phyloP scores from a whole-genome alignment of 1,284 basidiomycete species.

The Pseudomicrostroma phylloplanum region DNA sequence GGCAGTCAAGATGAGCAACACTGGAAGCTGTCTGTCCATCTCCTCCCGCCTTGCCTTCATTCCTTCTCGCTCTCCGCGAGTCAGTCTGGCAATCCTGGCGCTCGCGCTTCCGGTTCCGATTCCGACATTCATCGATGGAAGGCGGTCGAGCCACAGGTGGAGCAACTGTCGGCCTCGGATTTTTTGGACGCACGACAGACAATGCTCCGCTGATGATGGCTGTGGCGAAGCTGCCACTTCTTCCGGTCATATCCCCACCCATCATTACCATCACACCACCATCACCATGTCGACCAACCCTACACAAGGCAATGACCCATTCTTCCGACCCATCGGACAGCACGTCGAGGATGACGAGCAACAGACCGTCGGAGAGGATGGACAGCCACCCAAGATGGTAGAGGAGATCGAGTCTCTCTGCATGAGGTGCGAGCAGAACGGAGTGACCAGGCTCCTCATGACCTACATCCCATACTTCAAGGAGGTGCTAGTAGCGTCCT shows the following conservation, averaged over 20 bases:
- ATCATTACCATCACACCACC: background rate
- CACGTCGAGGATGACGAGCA: conserved; percentile 18
- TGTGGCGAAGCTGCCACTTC: background rate
- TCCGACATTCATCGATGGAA: too few species aligned
- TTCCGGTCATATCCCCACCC: background rate
- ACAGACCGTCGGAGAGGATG: conserved; percentile 13
- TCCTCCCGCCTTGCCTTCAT: too few species aligned
- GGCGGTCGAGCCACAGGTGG: too few species aligned
- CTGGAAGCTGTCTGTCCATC: too few species aligned
- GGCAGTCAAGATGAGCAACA: too few species aligned
- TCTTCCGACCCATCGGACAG: conserved; percentile 40
- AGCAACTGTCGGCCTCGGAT: too few species aligned
- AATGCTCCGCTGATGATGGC: background rate
- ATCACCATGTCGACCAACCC: background rate
- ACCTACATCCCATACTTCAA: conserved; percentile 94
- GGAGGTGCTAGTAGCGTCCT: conserved; percentile 93
- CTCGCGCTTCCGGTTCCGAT: too few species aligned
- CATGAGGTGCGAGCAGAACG: conserved; percentile 89
- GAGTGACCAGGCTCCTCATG: conserved; percentile 80
- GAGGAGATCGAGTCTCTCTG: conserved; percentile 74
- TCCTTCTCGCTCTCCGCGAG: too few species aligned
- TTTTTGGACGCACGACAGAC: background rate
- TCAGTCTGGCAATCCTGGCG: too few species aligned
- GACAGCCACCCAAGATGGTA: conserved; percentile 31
- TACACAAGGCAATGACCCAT: conserved; percentile 14